Percentiles rank a stretch among this genome's conserved stretches.
Evolutionary conservation across 2,329 filamentous ascomycete genomes (phyloP).

Genomic region (Thermothelomyces thermophilus): DNA sequence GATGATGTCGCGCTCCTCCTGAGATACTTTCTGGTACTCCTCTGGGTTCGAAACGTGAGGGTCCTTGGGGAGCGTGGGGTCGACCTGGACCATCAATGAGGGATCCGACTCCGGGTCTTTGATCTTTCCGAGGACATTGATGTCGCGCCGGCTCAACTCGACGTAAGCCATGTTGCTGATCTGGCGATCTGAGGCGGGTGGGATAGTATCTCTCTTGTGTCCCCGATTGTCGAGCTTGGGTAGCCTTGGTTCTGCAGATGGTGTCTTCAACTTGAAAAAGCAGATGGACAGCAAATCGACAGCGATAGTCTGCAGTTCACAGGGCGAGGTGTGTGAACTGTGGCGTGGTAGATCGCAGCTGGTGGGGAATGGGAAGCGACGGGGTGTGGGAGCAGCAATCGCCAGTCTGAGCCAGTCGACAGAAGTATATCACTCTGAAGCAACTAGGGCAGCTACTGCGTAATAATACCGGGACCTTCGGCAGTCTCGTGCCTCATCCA

Average conservation of each 20-base stretch:
- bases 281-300: too few species aligned
- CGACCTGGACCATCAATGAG: slow-evolving; percentile 46
- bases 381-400: slow-evolving; percentile 1
- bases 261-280: too few species aligned
- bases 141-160: slow-evolving; percentile 50
- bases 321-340: not conserved
- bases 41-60: slow-evolving; percentile 47
- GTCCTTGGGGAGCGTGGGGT: slow-evolving; percentile 49
- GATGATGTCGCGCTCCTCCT: slow-evolving; percentile 49
- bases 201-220: too few species aligned
- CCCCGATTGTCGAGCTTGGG: too few species aligned
- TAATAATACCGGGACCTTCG: slow-evolving; percentile 8
- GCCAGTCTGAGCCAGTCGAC: slow-evolving; percentile 2
- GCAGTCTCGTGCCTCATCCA: slow-evolving; percentile 13
- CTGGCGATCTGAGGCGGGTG: not conserved
- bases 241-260: too few species aligned
- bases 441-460: slow-evolving; percentile 5
- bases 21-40: slow-evolving; percentile 45
- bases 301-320: not conserved
- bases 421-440: slow-evolving; percentile 6
- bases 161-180: slow-evolving; percentile 39
- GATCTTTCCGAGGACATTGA: slow-evolving; percentile 59
- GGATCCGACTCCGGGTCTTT: slow-evolving; percentile 60
- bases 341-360: not conserved
- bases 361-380: not conserved